phyloP scores from a whole-genome alignment of 768 basidiomycete species.

The Cystobasidium onofrii region DNA sequence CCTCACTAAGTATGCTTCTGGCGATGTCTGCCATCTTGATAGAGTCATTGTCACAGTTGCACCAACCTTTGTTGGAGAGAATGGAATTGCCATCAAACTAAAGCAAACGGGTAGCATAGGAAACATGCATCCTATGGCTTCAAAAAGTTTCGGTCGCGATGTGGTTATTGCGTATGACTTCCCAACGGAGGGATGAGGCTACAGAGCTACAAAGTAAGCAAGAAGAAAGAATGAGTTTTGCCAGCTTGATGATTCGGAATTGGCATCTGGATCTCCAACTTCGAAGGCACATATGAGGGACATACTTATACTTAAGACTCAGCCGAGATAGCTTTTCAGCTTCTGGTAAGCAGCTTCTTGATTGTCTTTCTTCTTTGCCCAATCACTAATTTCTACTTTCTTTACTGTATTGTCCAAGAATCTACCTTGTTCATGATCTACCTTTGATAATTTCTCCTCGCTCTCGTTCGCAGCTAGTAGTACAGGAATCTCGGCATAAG shows the following conservation, averaged over 20 bases:
- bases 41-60: slow-evolving; percentile 74
- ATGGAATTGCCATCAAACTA: slow-evolving; percentile 28
- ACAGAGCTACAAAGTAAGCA: too few species aligned
- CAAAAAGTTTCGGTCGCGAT: slow-evolving; percentile 8
- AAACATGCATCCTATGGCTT: not conserved
- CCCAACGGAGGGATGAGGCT: too few species aligned
- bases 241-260: too few species aligned
- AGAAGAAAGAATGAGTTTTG: too few species aligned
- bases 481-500: slow-evolving; percentile 39
- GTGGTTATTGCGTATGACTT: slow-evolving; percentile 4
- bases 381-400: not conserved
- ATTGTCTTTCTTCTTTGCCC: slow-evolving; percentile 3
- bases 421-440: slow-evolving; percentile 7
- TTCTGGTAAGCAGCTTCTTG: slow-evolving; percentile 10
- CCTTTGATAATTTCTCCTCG: not conserved
- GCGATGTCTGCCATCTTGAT: slow-evolving; percentile 51
- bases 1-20: slow-evolving; percentile 47
- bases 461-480: slow-evolving; percentile 37
- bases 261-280: too few species aligned
- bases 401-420: not conserved
- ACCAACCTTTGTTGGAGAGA: slow-evolving; percentile 66
- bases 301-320: too few species aligned
- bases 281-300: too few species aligned
- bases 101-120: not conserved
- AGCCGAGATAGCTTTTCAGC: not conserved